phyloP scores from a whole-genome alignment of 345 rosid species.

The Dipteronia sinensis region DNA sequence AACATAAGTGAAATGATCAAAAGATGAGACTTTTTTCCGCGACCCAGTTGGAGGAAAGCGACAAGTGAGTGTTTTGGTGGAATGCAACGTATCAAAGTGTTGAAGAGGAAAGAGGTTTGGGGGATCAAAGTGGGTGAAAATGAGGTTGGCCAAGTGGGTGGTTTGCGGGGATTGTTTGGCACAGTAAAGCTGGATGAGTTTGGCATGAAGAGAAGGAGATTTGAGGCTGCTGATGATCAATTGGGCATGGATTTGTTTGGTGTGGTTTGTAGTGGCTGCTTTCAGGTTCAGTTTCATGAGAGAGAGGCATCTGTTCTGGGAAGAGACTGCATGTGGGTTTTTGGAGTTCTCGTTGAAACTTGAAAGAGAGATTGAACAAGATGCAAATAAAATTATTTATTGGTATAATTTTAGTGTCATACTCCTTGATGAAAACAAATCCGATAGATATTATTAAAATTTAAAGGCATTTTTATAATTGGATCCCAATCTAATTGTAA shows the following conservation, averaged over 20 bases:
- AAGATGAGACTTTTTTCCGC: conserved; percentile 31
- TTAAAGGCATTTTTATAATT: too few relatives aligned
- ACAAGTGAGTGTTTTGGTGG: conserved; percentile 46
- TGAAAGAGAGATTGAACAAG: not conserved
- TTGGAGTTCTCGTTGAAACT: not conserved
- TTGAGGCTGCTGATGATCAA: conserved; percentile 40
- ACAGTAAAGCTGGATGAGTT: conserved; percentile 50
- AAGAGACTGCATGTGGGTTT: conserved; percentile 23
- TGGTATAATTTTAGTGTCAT: too few relatives aligned
- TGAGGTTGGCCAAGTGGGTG: conserved; percentile 38
- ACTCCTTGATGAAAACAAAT: too few relatives aligned
- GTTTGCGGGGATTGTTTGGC: conserved; percentile 31
- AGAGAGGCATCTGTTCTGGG: conserved; percentile 28
- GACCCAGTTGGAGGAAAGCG: conserved; percentile 48
- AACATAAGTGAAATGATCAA: conserved; percentile 49
- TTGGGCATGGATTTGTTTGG: conserved; percentile 62
- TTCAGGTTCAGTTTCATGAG: conserved; percentile 30
- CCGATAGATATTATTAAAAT: too few relatives aligned
- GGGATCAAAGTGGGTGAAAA: conserved; percentile 34
- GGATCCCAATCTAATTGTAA: too few relatives aligned
- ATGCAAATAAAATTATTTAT: too few relatives aligned
- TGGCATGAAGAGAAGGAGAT: conserved; percentile 41
- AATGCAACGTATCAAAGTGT: conserved; percentile 60
- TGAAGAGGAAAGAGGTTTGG: conserved; percentile 64
- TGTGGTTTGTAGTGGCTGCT: conserved; percentile 27